Evolutionary conservation across 495 filamentous ascomycete genomes (phyloP).

Genomic region (Daldinia bambusicola): DNA sequence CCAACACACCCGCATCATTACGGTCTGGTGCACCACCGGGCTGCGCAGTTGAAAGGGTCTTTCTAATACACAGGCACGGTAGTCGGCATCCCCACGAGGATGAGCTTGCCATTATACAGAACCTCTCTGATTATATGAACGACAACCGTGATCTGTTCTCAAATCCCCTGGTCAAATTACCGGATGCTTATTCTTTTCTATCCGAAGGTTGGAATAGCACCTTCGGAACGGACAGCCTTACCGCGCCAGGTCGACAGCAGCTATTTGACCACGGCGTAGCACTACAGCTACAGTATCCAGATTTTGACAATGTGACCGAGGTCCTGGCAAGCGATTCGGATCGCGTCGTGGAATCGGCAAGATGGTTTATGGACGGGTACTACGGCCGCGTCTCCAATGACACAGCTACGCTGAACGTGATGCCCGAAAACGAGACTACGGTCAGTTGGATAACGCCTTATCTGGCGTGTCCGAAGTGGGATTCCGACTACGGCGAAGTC

Average conservation of each 20-base stretch:
- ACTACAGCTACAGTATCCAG: slow-evolving; percentile 25
- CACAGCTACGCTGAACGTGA: slow-evolving; percentile 6
- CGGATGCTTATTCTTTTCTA: slow-evolving; percentile 24
- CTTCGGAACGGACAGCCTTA: slow-evolving; percentile 24
- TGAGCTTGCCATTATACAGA: slow-evolving; percentile 21
- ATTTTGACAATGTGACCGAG: slow-evolving; percentile 26
- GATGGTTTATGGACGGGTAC: slow-evolving; percentile 40
- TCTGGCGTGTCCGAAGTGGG: slow-evolving; percentile 27
- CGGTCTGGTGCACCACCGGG: slow-evolving; percentile 21
- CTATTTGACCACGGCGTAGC: slow-evolving; percentile 38
- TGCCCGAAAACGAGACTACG: slow-evolving; percentile 23
- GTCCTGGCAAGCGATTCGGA: slow-evolving; percentile 30
- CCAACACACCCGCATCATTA: slow-evolving; percentile 25
- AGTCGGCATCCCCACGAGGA: slow-evolving; percentile 28
- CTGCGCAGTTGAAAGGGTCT: slow-evolving; percentile 29
- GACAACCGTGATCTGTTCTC: slow-evolving; percentile 27
- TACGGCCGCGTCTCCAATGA: slow-evolving; percentile 32
- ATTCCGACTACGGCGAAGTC: slow-evolving; percentile 7
- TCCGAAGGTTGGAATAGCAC: slow-evolving; percentile 25
- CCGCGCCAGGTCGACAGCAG: slow-evolving; percentile 29
- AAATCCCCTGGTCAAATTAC: slow-evolving; percentile 11
- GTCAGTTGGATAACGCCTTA: slow-evolving; percentile 35
- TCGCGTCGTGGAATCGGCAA: slow-evolving; percentile 35
- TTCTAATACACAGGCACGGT: slow-evolving; percentile 32
- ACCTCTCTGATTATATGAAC: slow-evolving; percentile 26